Percentiles rank a stretch among this genome's conserved stretches.
Evolutionary conservation across 495 filamentous ascomycete genomes (phyloP).

Genomic region (Talaromyces trachyspermus): DNA sequence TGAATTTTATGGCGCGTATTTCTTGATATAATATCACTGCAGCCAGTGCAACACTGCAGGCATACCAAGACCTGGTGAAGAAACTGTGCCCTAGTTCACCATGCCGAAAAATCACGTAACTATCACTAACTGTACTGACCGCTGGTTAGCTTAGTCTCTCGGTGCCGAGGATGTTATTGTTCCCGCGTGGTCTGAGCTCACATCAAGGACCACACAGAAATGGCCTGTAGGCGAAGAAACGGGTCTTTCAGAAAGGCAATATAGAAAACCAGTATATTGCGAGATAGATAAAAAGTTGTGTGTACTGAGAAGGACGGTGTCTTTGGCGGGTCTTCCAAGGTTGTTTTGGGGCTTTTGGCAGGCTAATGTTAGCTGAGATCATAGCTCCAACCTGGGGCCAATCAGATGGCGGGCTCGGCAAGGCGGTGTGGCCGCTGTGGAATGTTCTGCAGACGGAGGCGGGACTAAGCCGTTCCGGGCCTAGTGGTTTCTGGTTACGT

Average conservation of each 20-base stretch:
- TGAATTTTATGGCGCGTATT: neutral
- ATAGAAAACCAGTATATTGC: too few relatives aligned
- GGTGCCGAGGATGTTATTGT: constrained; percentile 3
- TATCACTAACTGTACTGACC: too few relatives aligned
- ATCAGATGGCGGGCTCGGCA: neutral
- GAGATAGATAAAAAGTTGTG: too few relatives aligned
- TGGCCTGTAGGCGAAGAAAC: too few relatives aligned
- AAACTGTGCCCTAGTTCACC: neutral
- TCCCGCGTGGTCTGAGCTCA: neutral
- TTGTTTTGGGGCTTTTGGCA: too few relatives aligned
- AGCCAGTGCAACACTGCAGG: neutral
- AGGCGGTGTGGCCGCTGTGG: neutral
- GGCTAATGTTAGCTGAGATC: constrained; percentile 4
- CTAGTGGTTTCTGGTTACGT: too few relatives aligned
- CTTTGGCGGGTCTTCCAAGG: too few relatives aligned
- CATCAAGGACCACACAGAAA: neutral
- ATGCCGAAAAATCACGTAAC: neutral
- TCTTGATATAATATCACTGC: neutral
- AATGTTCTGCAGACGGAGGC: too few relatives aligned
- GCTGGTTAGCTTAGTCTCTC: neutral
- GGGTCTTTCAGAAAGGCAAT: too few relatives aligned
- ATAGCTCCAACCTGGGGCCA: constrained; percentile 3
- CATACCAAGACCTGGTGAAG: neutral
- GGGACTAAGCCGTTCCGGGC: too few relatives aligned
- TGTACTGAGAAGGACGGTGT: too few relatives aligned